A percentile compares a stretch with the other conserved stretches of the same genome.
Conservation (phyloP, 495 filamentous ascomycete genomes). For the Aspergillus steynii region DNA sequence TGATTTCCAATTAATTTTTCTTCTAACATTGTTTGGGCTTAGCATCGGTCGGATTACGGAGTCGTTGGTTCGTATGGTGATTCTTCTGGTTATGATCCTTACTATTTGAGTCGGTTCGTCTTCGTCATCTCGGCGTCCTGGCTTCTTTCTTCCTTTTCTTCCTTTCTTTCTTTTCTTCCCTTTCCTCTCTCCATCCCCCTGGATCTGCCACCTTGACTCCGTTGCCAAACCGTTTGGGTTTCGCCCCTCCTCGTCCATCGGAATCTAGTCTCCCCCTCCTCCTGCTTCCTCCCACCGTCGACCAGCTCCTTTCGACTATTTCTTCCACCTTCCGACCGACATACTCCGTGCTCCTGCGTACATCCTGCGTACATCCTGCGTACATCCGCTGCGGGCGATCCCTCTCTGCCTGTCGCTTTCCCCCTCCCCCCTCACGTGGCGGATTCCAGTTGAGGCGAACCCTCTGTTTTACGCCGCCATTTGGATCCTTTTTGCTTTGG, state of each 20-base stretch:
- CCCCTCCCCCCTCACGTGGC: constrained; percentile 26
- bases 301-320: too few relatives aligned
- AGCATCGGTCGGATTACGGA: too few relatives aligned
- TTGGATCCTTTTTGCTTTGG: constrained; percentile 11
- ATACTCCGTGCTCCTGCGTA: too few relatives aligned
- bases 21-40: constrained; percentile 7
- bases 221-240: constrained; percentile 7
- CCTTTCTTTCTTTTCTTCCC: not conserved
- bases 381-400: constrained; percentile 21
- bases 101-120: not conserved
- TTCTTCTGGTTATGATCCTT: not conserved
- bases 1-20: constrained; percentile 2
- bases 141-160: constrained; percentile 14
- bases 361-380: constrained; percentile 6
- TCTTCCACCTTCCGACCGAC: too few relatives aligned
- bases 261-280: constrained; percentile 12
- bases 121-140: not conserved
- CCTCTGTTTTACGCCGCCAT: constrained; percentile 11
- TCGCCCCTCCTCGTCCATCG: constrained; percentile 9
- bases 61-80: too few relatives aligned
- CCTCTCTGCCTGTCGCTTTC: constrained; percentile 3
- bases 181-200: not conserved
- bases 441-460: constrained; percentile 16
- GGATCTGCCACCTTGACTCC: too few relatives aligned
- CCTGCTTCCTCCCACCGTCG: constrained; percentile 5